Conservation (phyloP, 2,329 filamentous ascomycete genomes). For the Tolypocladium tundrense region DNA sequence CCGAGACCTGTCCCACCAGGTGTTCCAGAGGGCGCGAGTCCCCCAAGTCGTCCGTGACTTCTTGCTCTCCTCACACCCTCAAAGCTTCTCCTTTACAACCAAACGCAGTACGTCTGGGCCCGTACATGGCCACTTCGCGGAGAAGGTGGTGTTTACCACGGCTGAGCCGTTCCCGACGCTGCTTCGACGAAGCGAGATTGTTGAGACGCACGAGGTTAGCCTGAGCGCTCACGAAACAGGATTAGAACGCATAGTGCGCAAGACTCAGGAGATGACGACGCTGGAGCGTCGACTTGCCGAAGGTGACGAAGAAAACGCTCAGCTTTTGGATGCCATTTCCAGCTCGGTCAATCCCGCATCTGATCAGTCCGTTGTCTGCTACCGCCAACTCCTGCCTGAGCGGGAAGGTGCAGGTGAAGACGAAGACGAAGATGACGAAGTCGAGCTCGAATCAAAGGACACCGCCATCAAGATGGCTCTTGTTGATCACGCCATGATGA, state of each 20-base stretch:
- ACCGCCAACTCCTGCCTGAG: conserved; percentile 62
- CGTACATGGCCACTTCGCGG: conserved; percentile 63
- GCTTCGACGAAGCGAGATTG: conserved; percentile 74
- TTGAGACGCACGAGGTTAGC: conserved; percentile 54
- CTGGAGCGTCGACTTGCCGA: conserved; percentile 66
- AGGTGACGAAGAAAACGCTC: conserved; percentile 60
- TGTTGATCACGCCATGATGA: conserved; percentile 78
- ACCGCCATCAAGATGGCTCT: conserved; percentile 76
- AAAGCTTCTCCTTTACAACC: conserved; percentile 66
- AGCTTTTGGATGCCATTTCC: conserved; percentile 64
- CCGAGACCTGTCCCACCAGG: conserved; percentile 69
- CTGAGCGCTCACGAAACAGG: conserved; percentile 76
- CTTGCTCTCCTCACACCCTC: conserved; percentile 67
- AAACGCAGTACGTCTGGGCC: conserved; percentile 59
- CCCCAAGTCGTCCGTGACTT: conserved; percentile 79
- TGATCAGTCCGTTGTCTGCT: conserved; percentile 68
- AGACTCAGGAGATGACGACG: conserved; percentile 72
- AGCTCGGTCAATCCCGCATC: conserved; percentile 66
- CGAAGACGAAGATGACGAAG: conserved; percentile 29
- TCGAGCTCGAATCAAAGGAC: conserved; percentile 50
- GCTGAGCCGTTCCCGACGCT: conserved; percentile 87
- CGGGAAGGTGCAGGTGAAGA: conserved; percentile 28
- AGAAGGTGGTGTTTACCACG: conserved; percentile 78
- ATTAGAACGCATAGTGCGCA: conserved; percentile 79
- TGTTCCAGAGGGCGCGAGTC: conserved; percentile 82